Conservation (phyloP, 768 basidiomycete genomes). For the button mushroom (Agaricus bisporus) region DNA sequence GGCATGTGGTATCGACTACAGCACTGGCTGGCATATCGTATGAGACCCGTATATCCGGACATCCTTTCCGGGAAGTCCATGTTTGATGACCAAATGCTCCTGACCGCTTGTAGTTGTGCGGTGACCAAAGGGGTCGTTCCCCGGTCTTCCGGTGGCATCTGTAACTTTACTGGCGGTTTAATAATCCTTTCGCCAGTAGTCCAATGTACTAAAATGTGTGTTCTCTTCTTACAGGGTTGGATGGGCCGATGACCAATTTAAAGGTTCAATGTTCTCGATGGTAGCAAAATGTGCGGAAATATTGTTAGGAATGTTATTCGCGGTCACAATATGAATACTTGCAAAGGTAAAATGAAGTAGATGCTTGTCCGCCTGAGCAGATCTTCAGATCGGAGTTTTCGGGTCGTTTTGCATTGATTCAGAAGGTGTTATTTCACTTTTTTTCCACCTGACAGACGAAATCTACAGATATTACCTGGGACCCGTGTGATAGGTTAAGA, state of each 20-base stretch:
- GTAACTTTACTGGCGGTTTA: constrained; percentile 1
- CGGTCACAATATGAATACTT: too few relatives aligned
- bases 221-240: constrained; percentile 41
- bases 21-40: not conserved
- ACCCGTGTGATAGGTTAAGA: too few relatives aligned
- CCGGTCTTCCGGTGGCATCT: not conserved
- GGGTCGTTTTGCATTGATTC: too few relatives aligned
- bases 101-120: too few relatives aligned
- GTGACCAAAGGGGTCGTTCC: not conserved
- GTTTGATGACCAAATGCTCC: not conserved
- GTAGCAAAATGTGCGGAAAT: not conserved
- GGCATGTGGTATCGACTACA: not conserved
- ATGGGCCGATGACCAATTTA: constrained; percentile 44
- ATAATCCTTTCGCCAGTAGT: not conserved
- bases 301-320: not conserved
- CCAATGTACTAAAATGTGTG: not conserved
- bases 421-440: too few relatives aligned
- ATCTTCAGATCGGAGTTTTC: too few relatives aligned
- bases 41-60: not conserved
- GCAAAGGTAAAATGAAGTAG: not conserved
- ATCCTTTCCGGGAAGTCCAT: not conserved
- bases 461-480: too few relatives aligned
- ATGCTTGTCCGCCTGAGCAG: too few relatives aligned
- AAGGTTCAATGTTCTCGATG: not conserved
- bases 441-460: too few relatives aligned